Conservation (phyloP, 73 alveolate genomes). For the Symbiodinium natans region DNA sequence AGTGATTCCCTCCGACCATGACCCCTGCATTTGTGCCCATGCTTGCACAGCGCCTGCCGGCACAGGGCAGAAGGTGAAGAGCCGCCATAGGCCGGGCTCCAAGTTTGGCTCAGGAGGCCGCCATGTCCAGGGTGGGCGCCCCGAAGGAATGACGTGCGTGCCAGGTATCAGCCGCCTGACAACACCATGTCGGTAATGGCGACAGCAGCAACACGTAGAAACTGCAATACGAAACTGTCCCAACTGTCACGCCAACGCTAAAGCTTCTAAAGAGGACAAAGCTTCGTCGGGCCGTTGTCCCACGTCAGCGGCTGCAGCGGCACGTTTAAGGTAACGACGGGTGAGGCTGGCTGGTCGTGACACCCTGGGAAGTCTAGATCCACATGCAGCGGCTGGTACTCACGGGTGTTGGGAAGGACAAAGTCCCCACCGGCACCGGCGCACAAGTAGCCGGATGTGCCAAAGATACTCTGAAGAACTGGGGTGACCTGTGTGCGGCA, state of each 20-base stretch:
- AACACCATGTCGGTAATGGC: background rate
- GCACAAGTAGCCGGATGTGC: constrained; percentile 23
- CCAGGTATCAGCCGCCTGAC: constrained; percentile 77
- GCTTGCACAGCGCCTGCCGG: too few relatives aligned
- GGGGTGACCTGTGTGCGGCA: constrained; percentile 72
- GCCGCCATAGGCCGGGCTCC: constrained; percentile 44
- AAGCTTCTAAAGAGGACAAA: background rate
- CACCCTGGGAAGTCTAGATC: constrained; percentile 79
- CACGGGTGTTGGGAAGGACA: background rate
- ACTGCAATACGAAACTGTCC: too few relatives aligned
- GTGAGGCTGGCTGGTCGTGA: background rate
- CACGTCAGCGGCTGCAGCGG: constrained; percentile 42
- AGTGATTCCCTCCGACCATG: too few relatives aligned
- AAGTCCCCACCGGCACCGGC: constrained; percentile 90
- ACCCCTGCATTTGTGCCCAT: too few relatives aligned
- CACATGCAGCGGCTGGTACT: constrained; percentile 64
- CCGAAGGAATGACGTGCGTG: constrained; percentile 15
- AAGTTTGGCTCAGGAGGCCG: constrained; percentile 5
- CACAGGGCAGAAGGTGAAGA: constrained; percentile 57
- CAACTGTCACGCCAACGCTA: too few relatives aligned
- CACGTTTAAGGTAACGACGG: constrained; percentile 73
- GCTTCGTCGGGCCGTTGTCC: constrained; percentile 75
- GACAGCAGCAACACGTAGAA: background rate
- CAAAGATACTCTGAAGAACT: constrained; percentile 31
- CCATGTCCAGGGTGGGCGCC: background rate